Conservation (phyloP, 805 yeast genomes). For the Starmerella apis region DNA sequence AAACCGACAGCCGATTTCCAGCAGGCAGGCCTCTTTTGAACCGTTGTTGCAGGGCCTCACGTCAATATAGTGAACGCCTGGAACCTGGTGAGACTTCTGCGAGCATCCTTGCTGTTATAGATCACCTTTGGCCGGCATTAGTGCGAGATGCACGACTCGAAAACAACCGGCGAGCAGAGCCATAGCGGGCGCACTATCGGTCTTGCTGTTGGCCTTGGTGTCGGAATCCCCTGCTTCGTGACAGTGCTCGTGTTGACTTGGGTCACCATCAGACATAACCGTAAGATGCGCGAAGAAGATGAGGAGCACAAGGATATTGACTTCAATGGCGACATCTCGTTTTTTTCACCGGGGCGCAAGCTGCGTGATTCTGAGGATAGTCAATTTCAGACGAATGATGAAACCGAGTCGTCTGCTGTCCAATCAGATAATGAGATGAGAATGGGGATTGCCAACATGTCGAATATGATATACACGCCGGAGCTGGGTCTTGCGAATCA, state of each 20-base stretch:
- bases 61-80: background rate
- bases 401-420: constrained; percentile 7
- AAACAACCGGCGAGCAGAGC: background rate
- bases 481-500: constrained; percentile 4
- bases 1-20: background rate
- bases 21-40: background rate
- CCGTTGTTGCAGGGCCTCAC: background rate
- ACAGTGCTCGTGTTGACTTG: constrained; percentile 29
- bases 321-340: constrained; percentile 30
- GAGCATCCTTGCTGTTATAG: too few species aligned
- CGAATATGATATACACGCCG: constrained; percentile 16
- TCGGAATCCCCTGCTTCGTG: constrained; percentile 33
- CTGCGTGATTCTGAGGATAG: background rate
- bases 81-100: background rate
- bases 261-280: constrained; percentile 30
- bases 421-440: constrained; percentile 8
- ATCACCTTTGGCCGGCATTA: too few species aligned
- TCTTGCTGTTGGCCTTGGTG: constrained; percentile 32
- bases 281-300: constrained; percentile 32
- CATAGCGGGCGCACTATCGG: constrained; percentile 17
- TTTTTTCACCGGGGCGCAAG: constrained; percentile 15
- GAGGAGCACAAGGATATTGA: constrained; percentile 31
- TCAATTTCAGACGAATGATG: background rate
- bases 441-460: background rate
- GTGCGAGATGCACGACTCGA: background rate